Evolutionary conservation across 2,329 filamentous ascomycete genomes (phyloP).

Genomic region (Scedosporium dehoogii): DNA sequence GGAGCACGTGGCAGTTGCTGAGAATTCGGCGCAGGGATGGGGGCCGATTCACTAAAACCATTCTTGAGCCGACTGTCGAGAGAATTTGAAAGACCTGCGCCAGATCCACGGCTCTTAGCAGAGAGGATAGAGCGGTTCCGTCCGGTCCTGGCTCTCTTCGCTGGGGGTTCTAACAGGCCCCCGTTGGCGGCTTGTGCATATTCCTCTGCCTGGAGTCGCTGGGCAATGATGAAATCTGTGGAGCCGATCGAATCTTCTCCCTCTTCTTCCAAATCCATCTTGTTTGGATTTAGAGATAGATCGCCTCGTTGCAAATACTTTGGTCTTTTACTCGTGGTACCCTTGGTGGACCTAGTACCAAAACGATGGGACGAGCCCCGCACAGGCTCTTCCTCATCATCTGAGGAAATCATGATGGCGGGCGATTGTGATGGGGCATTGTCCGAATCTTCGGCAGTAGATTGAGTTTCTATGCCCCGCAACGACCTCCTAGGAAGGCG

Average conservation of each 20-base stretch:
- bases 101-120: not conserved
- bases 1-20: not conserved
- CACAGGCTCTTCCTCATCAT: not conserved
- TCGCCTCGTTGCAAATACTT: conserved; percentile 24
- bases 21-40: not conserved
- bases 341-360: not conserved
- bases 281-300: conserved; percentile 32
- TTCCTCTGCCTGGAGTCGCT: conserved; percentile 24
- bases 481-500: not conserved
- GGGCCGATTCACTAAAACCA: not conserved
- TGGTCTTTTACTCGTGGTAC: not conserved
- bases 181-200: conserved; percentile 11
- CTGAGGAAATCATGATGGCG: not conserved
- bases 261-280: conserved; percentile 18
- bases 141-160: not conserved
- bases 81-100: not conserved
- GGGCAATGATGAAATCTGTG: conserved; percentile 21
- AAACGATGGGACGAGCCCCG: not conserved
- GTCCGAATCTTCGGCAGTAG: not conserved
- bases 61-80: not conserved
- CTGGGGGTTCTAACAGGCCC: not conserved
- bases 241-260: conserved; percentile 16
- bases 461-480: not conserved
- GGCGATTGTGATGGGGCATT: not conserved
- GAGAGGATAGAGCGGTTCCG: not conserved